Percentiles rank a stretch among this genome's conserved stretches.
Evolutionary conservation across 2,329 filamentous ascomycete genomes (phyloP).

Genomic region (Colletotrichum gloeosporioides): DNA sequence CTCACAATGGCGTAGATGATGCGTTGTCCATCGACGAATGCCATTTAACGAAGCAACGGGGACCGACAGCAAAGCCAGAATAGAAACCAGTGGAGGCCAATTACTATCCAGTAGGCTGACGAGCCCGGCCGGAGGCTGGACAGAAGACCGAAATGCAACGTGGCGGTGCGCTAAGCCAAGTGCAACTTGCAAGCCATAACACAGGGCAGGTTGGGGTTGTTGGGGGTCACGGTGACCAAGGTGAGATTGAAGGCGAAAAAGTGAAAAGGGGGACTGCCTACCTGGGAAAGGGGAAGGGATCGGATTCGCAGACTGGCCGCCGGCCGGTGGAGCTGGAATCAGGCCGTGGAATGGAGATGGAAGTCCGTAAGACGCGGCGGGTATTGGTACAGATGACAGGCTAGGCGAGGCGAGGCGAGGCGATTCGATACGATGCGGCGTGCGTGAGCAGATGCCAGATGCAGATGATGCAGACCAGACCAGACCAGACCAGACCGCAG

Average conservation of each 20-base stretch:
- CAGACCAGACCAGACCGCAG: not conserved
- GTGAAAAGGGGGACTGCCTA: not conserved
- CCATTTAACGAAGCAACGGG: not conserved
- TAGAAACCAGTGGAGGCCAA: not conserved
- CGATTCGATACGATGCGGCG: not conserved
- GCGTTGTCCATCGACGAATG: not conserved
- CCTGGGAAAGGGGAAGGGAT: not conserved
- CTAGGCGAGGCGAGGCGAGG: too few relatives aligned
- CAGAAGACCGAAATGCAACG: conserved; percentile 3
- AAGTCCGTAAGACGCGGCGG: not conserved
- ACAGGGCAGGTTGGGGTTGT: too few relatives aligned
- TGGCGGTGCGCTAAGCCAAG: not conserved
- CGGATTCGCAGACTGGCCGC: not conserved
- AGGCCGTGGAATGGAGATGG: not conserved
- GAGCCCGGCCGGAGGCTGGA: not conserved
- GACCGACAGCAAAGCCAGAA: not conserved
- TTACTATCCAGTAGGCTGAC: not conserved
- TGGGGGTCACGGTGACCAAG: too few relatives aligned
- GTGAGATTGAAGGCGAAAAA: not conserved
- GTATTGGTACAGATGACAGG: not conserved
- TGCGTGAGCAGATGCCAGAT: not conserved
- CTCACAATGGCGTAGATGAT: conserved; percentile 6
- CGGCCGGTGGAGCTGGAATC: not conserved
- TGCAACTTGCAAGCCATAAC: too few relatives aligned
- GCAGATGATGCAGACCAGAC: not conserved